These are phyloP conservation scores for Scenedesmus sp. DNA, from an alignment of 163 green algal genomes.

Conservation along the genomic window DNA sequence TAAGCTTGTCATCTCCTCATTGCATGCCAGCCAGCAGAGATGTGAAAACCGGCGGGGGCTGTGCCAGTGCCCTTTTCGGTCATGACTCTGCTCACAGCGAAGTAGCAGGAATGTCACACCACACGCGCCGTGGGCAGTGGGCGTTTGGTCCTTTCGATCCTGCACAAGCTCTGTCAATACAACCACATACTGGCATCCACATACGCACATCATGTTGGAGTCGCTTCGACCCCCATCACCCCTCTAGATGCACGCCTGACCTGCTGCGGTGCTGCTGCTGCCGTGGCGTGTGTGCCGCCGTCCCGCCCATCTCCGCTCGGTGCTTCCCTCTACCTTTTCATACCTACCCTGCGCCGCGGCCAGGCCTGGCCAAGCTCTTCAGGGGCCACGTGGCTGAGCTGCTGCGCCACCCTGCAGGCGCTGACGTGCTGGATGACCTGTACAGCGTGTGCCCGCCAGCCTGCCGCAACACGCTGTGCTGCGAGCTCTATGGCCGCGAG, in stretches of 20 bases:
- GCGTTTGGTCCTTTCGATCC: conserved; percentile 61
- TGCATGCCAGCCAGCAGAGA: conserved; percentile 32
- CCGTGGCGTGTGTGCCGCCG: neutral
- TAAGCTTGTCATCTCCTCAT: neutral
- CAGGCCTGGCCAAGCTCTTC: conserved; percentile 79
- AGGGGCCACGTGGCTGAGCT: conserved; percentile 82
- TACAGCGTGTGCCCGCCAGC: conserved; percentile 70
- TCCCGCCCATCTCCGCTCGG: neutral
- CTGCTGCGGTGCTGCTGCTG: neutral
- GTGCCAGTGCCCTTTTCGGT: conserved; percentile 23
- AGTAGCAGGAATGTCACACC: conserved; percentile 64
- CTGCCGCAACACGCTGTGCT: conserved; percentile 77
- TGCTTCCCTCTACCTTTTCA: neutral
- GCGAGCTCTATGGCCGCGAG: conserved; percentile 92
- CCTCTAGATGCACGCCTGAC: neutral
- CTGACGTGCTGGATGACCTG: conserved; percentile 86
- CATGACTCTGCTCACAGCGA: conserved; percentile 68
- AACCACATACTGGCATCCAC: neutral
- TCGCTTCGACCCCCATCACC: neutral
- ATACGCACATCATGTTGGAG: neutral
- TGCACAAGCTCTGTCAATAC: conserved; percentile 37
- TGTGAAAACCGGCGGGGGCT: conserved; percentile 61
- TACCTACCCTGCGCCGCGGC: neutral
- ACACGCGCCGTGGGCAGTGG: conserved; percentile 21
- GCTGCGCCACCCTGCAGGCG: conserved; percentile 87